phyloP scores from a whole-genome alignment of 2,329 filamentous ascomycete genomes.

The Aspergillus sclerotialis region DNA sequence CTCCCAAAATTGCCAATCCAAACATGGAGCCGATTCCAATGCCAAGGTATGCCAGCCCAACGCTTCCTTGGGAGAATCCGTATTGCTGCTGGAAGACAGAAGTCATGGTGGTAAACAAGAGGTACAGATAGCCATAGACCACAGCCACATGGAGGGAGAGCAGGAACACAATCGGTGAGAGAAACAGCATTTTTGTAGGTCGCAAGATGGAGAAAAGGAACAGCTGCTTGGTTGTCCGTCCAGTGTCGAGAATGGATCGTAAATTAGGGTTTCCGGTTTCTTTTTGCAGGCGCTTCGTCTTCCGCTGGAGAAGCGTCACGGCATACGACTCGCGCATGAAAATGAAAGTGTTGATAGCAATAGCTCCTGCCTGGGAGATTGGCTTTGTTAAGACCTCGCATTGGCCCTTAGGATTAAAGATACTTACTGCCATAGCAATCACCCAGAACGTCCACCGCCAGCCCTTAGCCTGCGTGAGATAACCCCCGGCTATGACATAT shows the following conservation, averaged over 20 bases:
- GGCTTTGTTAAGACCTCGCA: background rate
- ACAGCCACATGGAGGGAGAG: constrained; percentile 55
- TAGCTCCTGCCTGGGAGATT: background rate
- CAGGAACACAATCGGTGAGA: constrained; percentile 55
- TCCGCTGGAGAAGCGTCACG: constrained; percentile 53
- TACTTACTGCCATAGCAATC: constrained; percentile 13
- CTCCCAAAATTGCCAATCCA: constrained; percentile 2
- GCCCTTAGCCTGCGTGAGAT: constrained; percentile 23
- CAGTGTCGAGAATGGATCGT: constrained; percentile 53
- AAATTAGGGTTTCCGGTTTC: constrained; percentile 46
- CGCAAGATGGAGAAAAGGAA: constrained; percentile 48
- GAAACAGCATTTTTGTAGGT: constrained; percentile 49
- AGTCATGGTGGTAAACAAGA: constrained; percentile 58
- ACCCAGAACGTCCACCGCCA: constrained; percentile 49
- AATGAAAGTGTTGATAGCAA: background rate
- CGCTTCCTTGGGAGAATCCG: constrained; percentile 50
- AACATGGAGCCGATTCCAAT: constrained; percentile 42
- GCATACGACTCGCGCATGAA: constrained; percentile 55
- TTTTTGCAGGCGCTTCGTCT: constrained; percentile 54
- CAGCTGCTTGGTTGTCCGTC: constrained; percentile 43
- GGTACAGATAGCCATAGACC: constrained; percentile 42
- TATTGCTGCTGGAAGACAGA: constrained; percentile 54
- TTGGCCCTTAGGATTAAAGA: no score
- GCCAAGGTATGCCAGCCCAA: constrained; percentile 54
- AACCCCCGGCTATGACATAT: constrained; percentile 23